These are phyloP conservation scores for Mortierella sp. DNA, from an alignment of 371 early-diverging fungal genomes.

Conservation along the genomic window DNA sequence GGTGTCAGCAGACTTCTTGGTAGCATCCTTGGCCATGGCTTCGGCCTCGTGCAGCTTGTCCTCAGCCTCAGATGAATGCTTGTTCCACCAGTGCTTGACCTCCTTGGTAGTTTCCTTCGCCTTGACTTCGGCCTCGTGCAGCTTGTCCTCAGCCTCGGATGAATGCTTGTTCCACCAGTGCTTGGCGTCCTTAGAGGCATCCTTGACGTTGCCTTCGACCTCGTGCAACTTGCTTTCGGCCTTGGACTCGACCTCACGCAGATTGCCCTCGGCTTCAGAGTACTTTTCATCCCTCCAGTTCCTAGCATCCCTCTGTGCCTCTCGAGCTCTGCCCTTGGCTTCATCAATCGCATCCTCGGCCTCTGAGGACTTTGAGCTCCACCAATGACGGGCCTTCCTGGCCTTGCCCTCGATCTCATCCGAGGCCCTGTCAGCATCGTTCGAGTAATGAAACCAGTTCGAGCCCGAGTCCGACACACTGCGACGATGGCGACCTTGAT, in stretches of 20 bases:
- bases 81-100: slow-evolving; percentile 22
- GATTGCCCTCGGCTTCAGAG: slow-evolving; percentile 17
- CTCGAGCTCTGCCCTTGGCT: background rate
- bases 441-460: slow-evolving; percentile 13
- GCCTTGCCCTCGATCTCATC: background rate
- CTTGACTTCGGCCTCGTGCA: slow-evolving; percentile 4
- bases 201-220: slow-evolving; percentile 9
- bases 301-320: slow-evolving; percentile 9
- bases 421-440: background rate
- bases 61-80: slow-evolving; percentile 2
- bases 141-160: slow-evolving; percentile 4
- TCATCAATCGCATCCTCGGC: slow-evolving; percentile 1
- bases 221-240: slow-evolving; percentile 22
- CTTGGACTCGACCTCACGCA: slow-evolving; percentile 22
- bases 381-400: slow-evolving; percentile 18
- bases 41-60: slow-evolving; percentile 17
- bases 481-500: background rate
- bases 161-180: slow-evolving; percentile 24
- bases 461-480: background rate
- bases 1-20: slow-evolving; percentile 6
- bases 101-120: slow-evolving; percentile 8
- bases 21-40: slow-evolving; percentile 22
- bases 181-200: slow-evolving; percentile 21
- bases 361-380: background rate
- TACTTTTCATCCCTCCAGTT: slow-evolving; percentile 21